Conservation (phyloP, 1,284 basidiomycete species). For the Stereum hirsutum region DNA sequence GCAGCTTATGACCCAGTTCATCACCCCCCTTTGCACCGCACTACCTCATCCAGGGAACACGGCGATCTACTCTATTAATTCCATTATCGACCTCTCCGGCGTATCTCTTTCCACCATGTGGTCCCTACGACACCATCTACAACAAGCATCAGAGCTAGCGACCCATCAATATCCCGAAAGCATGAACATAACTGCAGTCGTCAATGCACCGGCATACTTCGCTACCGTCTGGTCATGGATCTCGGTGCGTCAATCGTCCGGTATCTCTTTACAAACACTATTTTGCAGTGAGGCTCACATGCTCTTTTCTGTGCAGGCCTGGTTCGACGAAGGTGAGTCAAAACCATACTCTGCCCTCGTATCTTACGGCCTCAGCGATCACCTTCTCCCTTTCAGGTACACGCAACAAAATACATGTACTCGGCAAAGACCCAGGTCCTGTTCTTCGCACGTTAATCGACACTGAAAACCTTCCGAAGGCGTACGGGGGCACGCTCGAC, state of each 20-base stretch:
- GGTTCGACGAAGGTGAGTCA: conserved; percentile 78
- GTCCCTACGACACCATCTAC: conserved; percentile 57
- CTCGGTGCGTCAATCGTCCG: conserved; percentile 32
- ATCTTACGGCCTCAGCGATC: too few species aligned
- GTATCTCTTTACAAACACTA: neutral
- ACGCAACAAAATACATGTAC: conserved; percentile 58
- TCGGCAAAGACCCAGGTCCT: conserved; percentile 46
- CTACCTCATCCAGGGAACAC: conserved; percentile 41
- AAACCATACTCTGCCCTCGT: too few species aligned
- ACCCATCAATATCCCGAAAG: conserved; percentile 78
- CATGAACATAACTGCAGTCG: conserved; percentile 50
- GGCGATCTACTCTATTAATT: conserved; percentile 46
- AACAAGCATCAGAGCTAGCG: conserved; percentile 63
- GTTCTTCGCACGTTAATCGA: conserved; percentile 45
- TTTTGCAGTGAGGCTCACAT: neutral
- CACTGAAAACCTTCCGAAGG: conserved; percentile 45
- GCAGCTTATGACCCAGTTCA: conserved; percentile 58
- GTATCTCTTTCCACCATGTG: conserved; percentile 59
- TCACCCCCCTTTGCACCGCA: conserved; percentile 52
- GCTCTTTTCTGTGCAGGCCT: conserved; percentile 29
- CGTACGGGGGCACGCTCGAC: conserved; percentile 61
- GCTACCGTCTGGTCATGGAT: conserved; percentile 74
- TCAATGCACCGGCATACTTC: conserved; percentile 73
- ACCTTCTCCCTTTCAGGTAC: too few species aligned
- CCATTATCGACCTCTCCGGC: conserved; percentile 65